Evolutionary conservation across 169 alveolate species (phyloP).

Genomic region (Plasmodium gonderi): DNA sequence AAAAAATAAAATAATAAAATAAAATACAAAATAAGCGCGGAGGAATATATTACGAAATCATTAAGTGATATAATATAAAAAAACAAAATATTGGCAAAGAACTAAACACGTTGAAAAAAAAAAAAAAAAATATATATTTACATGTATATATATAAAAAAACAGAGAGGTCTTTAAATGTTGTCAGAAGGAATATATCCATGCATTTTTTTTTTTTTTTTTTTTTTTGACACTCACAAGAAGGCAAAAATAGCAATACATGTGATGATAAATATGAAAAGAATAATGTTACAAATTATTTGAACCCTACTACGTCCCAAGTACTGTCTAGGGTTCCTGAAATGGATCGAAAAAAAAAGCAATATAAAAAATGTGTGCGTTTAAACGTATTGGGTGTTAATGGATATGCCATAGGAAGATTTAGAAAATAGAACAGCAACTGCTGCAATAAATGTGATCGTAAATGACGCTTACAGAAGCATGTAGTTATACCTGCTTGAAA

Average conservation of each 20-base stretch:
- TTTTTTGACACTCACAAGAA: background rate
- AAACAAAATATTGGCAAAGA: background rate
- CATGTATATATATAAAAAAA: too few relatives aligned
- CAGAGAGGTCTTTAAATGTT: background rate
- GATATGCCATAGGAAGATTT: background rate
- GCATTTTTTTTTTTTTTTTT: too few relatives aligned
- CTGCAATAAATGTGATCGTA: background rate
- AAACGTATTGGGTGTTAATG: background rate
- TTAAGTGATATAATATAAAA: background rate
- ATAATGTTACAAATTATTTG: conserved; percentile 42
- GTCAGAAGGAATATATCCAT: background rate
- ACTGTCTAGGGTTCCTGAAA: conserved; percentile 6
- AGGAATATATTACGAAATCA: too few relatives aligned
- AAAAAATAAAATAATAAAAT: background rate
- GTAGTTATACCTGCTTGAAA: conserved; percentile 1
- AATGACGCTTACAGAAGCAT: background rate
- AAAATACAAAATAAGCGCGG: background rate
- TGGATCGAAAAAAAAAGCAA: background rate
- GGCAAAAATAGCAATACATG: conserved; percentile 18
- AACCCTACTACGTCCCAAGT: conserved; percentile 18
- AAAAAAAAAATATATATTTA: too few relatives aligned
- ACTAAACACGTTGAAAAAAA: background rate
- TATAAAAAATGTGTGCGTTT: background rate
- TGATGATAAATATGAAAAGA: conserved; percentile 19
- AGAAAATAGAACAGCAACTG: too few relatives aligned